Percentiles rank a stretch among this genome's conserved stretches.
These are phyloP conservation scores for Phytopythium chamaehyphon DNA, from an alignment of 352 stramenopile species.

Conservation along the genomic window DNA sequence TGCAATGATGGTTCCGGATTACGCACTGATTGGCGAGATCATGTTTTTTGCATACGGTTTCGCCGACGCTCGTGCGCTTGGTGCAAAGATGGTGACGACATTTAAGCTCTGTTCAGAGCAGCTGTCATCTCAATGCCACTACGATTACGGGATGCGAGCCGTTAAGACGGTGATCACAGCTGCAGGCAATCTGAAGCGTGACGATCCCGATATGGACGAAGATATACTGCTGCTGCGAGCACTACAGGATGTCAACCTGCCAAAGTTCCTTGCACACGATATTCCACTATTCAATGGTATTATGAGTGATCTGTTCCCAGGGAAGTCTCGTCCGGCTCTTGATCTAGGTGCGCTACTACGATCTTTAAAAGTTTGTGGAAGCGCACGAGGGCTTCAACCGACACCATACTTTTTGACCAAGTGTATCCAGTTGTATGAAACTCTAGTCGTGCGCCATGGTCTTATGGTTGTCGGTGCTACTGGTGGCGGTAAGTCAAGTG, in stretches of 20 bases:
- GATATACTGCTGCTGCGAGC: conserved; percentile 91
- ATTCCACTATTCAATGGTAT: conserved; percentile 94
- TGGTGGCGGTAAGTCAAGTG: conserved; percentile 89
- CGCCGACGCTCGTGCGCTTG: conserved; percentile 90
- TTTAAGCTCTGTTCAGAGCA: conserved; percentile 96
- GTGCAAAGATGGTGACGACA: conserved; percentile 95
- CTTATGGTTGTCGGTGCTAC: conserved; percentile 95
- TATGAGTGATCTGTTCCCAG: conserved; percentile 93
- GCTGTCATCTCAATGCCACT: conserved; percentile 93
- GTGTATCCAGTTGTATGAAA: conserved; percentile 94
- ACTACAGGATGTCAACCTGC: conserved; percentile 93
- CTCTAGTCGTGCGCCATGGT: conserved; percentile 91
- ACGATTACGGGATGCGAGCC: conserved; percentile 96
- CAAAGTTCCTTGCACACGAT: conserved; percentile 95
- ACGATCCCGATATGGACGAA: conserved; percentile 91
- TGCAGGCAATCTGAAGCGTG: conserved; percentile 93
- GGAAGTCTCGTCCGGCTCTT: conserved; percentile 83
- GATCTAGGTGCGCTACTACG: conserved; percentile 87
- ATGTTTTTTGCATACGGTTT: conserved; percentile 96
- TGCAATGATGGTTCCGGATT: conserved; percentile 97
- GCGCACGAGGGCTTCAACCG: conserved; percentile 78
- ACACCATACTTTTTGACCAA: conserved; percentile 93
- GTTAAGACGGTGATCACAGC: conserved; percentile 95
- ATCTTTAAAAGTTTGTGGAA: conserved; percentile 87
- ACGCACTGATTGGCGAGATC: conserved; percentile 95